Evolutionary conservation across 2,329 filamentous ascomycete genomes (phyloP).

Genomic region (Talaromyces sp.): DNA sequence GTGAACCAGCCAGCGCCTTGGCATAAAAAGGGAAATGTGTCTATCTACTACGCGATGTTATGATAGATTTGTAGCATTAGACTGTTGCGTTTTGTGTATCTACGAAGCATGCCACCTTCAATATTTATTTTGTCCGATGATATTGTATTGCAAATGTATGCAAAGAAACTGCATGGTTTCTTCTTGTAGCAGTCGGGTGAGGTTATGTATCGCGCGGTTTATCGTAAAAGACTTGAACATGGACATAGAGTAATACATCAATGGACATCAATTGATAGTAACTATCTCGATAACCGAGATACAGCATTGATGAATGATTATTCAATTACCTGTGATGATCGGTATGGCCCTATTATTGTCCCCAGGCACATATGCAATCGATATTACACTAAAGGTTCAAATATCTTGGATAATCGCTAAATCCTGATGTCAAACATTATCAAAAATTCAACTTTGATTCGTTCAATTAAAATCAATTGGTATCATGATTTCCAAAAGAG

Average conservation of each 20-base stretch:
- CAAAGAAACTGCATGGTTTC: too few relatives aligned
- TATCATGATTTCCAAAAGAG: neutral
- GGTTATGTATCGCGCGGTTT: too few relatives aligned
- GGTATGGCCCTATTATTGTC: neutral
- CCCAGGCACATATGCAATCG: too few relatives aligned
- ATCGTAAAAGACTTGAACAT: too few relatives aligned
- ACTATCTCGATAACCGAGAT: too few relatives aligned
- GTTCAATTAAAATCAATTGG: too few relatives aligned
- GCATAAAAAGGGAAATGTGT: neutral
- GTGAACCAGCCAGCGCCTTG: neutral
- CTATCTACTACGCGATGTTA: conserved; percentile 3
- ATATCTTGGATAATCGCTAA: neutral
- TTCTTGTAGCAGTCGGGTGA: neutral
- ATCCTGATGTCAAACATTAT: neutral
- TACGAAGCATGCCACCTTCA: neutral
- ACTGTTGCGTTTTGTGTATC: neutral
- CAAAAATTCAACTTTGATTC: too few relatives aligned
- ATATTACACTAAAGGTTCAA: neutral
- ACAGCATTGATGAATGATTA: too few relatives aligned
- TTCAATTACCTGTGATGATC: neutral
- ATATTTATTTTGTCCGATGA: neutral
- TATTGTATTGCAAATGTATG: neutral
- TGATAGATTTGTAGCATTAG: conserved; percentile 10
- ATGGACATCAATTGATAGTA: too few relatives aligned
- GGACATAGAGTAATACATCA: neutral